Conservation (phyloP, 2,329 filamentous ascomycete species). For the Penicillium sp. region DNA sequence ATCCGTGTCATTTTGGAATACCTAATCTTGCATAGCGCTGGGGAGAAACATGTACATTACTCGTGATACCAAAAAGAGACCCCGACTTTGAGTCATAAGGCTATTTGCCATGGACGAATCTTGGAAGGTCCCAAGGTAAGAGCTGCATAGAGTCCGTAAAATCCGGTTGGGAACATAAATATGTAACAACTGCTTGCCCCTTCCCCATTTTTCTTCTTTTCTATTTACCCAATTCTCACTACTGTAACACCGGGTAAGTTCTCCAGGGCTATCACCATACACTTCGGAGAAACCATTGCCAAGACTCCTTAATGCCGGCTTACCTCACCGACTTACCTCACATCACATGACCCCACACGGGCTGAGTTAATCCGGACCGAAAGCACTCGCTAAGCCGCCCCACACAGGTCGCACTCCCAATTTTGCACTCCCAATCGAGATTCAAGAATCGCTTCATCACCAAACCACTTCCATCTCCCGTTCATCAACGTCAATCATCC, state of each 20-base stretch:
- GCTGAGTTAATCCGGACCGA: conserved; percentile 18
- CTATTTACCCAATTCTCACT: neutral
- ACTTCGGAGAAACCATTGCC: conserved; percentile 5
- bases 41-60: conserved; percentile 5
- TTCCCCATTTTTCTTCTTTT: neutral
- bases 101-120: neutral
- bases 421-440: conserved; percentile 27
- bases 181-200: neutral
- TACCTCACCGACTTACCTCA: conserved; percentile 1
- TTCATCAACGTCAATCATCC: conserved; percentile 31
- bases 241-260: neutral
- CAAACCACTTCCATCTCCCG: conserved; percentile 26
- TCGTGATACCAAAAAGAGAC: conserved; percentile 1
- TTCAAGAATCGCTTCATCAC: conserved; percentile 25
- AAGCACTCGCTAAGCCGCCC: conserved; percentile 30
- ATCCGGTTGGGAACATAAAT: neutral
- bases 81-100: neutral
- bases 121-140: neutral
- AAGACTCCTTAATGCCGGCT: conserved; percentile 8
- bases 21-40: conserved; percentile 6
- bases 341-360: conserved; percentile 10
- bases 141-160: neutral
- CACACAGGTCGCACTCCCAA: conserved; percentile 30
- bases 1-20: neutral
- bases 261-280: neutral